Evolutionary conservation across 2,329 filamentous ascomycete species (phyloP).

Genomic region (Nemania sp.): DNA sequence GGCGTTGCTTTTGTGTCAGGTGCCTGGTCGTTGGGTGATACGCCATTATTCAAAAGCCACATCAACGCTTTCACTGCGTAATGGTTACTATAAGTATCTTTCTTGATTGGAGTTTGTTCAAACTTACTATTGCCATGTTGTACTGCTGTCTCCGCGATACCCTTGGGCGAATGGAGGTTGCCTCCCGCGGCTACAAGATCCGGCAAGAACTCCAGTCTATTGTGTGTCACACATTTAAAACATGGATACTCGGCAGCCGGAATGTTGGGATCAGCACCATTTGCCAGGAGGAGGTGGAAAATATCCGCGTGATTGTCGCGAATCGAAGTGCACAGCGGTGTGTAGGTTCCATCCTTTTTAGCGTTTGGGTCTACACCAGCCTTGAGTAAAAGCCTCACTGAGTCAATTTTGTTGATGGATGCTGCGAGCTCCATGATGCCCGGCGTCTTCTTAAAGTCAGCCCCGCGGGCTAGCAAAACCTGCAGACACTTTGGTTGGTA

Average conservation of each 20-base stretch:
- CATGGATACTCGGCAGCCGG: constrained; percentile 66
- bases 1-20: constrained; percentile 61
- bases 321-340: constrained; percentile 69
- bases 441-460: constrained; percentile 63
- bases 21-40: constrained; percentile 64
- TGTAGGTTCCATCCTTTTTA: constrained; percentile 69
- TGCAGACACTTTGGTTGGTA: constrained; percentile 62
- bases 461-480: constrained; percentile 62
- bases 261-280: constrained; percentile 67
- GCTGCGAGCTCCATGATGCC: constrained; percentile 69
- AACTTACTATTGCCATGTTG: constrained; percentile 57
- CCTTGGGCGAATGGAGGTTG: constrained; percentile 62
- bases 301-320: constrained; percentile 68
- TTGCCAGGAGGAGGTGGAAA: constrained; percentile 60
- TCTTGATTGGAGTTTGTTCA: neutral
- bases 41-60: constrained; percentile 63
- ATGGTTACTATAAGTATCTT: constrained; percentile 1
- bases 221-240: constrained; percentile 71
- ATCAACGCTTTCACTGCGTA: constrained; percentile 54
- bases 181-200: constrained; percentile 63
- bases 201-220: constrained; percentile 64
- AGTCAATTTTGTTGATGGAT: constrained; percentile 67
- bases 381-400: constrained; percentile 60
- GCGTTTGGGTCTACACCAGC: constrained; percentile 63
- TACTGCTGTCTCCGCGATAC: constrained; percentile 69